Conservation (phyloP, 2,329 filamentous ascomycete species). For the Torrubiella hemipterigena region DNA sequence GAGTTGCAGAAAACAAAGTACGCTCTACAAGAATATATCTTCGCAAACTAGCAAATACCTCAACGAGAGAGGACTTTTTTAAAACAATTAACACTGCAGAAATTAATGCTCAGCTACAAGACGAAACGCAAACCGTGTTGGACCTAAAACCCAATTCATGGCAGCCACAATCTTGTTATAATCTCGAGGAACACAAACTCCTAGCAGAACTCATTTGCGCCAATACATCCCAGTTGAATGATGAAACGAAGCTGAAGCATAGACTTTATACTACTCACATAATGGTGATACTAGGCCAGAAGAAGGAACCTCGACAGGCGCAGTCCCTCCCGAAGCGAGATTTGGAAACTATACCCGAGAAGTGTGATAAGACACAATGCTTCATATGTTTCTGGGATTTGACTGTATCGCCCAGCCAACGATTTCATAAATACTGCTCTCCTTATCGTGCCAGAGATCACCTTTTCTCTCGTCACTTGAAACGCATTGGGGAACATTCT, state of each 20-base stretch:
- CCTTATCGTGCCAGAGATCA: background rate
- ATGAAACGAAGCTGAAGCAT: background rate
- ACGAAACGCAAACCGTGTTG: too few relatives aligned
- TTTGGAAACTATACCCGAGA: background rate
- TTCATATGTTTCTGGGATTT: conserved; percentile 1
- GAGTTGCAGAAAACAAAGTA: background rate
- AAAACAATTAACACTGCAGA: background rate
- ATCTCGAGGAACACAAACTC: background rate
- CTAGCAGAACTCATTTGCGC: conserved; percentile 1
- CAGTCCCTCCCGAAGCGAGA: background rate
- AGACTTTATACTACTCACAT: background rate
- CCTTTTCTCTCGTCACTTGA: background rate
- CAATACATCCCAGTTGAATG: background rate
- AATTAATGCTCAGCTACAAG: background rate
- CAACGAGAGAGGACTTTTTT: background rate
- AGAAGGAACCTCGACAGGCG: background rate
- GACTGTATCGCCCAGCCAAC: background rate
- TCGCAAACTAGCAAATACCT: background rate
- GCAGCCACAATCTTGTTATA: background rate
- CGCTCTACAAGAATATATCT: background rate
- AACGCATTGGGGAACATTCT: background rate
- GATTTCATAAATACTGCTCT: background rate
- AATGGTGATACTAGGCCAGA: background rate
- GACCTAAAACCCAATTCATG: background rate
- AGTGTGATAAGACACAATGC: background rate